These are phyloP conservation scores for Salix exigua DNA, from an alignment of 345 rosid species.

Conservation along the genomic window DNA sequence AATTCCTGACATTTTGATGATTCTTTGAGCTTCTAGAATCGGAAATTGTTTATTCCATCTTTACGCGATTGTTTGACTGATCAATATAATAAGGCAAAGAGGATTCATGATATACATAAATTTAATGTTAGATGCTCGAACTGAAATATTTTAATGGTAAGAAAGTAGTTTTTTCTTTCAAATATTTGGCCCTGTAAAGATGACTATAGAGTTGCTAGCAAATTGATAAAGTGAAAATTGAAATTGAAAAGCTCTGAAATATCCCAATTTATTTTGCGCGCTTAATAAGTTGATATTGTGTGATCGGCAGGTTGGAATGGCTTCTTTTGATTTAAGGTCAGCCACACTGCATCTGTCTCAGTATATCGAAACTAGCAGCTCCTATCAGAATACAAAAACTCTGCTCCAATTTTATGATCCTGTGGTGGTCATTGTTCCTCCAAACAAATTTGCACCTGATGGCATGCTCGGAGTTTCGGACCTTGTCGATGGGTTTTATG, in stretches of 20 bases:
- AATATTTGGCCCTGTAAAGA: neutral
- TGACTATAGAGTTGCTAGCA: neutral
- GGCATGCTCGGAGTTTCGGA: constrained; percentile 92
- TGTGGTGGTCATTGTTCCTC: constrained; percentile 71
- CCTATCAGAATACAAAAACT: constrained; percentile 86
- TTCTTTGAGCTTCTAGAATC: neutral
- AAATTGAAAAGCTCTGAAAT: neutral
- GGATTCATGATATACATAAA: neutral
- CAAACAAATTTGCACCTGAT: constrained; percentile 74
- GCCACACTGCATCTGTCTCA: constrained; percentile 93
- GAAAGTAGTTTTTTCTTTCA: neutral
- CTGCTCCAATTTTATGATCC: constrained; percentile 84
- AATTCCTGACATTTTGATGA: neutral
- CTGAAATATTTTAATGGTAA: neutral
- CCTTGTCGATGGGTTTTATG: constrained; percentile 61
- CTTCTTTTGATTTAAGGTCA: constrained; percentile 87
- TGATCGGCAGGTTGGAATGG: constrained; percentile 74
- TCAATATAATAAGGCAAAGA: neutral
- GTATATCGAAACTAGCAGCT: constrained; percentile 91
- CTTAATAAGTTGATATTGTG: neutral
- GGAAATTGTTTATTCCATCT: no score
- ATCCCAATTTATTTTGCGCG: neutral
- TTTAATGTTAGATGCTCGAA: neutral
- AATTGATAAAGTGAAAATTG: neutral
- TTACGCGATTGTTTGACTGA: neutral